These are phyloP conservation scores for Trametes coccinea DNA, from an alignment of 768 basidiomycete species.

Conservation along the genomic window DNA sequence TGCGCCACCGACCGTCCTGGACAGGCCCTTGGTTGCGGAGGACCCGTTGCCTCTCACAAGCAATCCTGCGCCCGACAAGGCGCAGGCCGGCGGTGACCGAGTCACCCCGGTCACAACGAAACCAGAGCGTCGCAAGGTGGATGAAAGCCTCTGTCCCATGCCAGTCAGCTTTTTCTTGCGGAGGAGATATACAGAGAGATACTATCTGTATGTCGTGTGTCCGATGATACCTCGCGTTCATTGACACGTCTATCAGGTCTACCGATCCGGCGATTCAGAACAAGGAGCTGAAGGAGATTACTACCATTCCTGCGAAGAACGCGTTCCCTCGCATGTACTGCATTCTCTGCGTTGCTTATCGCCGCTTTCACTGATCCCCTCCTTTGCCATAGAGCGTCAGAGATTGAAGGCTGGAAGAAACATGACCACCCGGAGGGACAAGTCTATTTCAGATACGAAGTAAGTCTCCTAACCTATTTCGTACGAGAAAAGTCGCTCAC, in stretches of 20 bases:
- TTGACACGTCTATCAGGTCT: not conserved
- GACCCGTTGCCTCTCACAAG: too few species aligned
- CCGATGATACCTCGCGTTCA: not conserved
- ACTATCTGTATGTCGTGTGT: not conserved
- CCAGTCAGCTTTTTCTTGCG: not conserved
- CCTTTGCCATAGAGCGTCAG: not conserved
- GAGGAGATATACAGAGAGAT: not conserved
- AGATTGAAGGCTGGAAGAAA: not conserved
- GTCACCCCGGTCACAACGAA: not conserved
- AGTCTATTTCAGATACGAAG: conserved; percentile 9
- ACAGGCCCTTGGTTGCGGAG: too few species aligned
- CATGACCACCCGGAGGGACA: conserved; percentile 17
- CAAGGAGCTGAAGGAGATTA: not conserved
- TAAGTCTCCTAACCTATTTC: not conserved
- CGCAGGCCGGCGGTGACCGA: not conserved
- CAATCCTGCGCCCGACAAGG: too few species aligned
- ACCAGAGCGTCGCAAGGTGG: not conserved
- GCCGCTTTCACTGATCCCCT: too few species aligned
- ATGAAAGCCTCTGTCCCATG: not conserved
- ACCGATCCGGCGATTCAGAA: not conserved
- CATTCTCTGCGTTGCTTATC: too few species aligned
- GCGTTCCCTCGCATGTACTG: not conserved
- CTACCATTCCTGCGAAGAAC: not conserved
- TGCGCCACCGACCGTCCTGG: too few species aligned
- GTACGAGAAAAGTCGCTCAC: not conserved